Evolutionary conservation across 345 rosid species (phyloP).

Genomic region (Zanthoxylum bungeanum): DNA sequence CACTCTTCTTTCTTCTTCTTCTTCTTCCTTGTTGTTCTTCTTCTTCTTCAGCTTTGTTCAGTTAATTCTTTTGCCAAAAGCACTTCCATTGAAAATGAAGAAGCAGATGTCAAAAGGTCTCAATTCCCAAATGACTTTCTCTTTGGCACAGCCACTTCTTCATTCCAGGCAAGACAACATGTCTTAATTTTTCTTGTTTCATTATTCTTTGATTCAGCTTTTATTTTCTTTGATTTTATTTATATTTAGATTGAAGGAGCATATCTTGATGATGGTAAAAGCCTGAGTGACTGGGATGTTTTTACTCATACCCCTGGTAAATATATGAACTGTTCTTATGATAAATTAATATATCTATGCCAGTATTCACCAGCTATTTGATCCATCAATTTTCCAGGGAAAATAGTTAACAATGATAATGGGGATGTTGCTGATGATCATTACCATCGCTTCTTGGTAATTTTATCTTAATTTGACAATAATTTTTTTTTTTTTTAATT

Average conservation of each 20-base stretch:
- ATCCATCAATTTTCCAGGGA: conserved; percentile 11
- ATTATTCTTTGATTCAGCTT: neutral
- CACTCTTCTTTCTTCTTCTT: neutral
- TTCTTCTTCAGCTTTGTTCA: neutral
- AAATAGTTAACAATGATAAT: conserved; percentile 11
- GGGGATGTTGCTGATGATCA: conserved; percentile 33
- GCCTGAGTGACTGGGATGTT: conserved; percentile 54
- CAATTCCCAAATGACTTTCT: conserved; percentile 24
- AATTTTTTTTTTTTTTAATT: neutral
- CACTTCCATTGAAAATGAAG: neutral
- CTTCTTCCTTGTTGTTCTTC: no score
- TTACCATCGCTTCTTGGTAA: conserved; percentile 28
- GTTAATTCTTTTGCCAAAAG: neutral
- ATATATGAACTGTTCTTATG: no score
- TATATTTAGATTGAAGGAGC: conserved; percentile 54
- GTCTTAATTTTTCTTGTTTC: neutral
- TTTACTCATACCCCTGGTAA: conserved; percentile 41
- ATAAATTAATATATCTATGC: no score
- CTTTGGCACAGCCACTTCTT: conserved; percentile 24
- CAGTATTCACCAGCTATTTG: neutral
- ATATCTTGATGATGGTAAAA: conserved; percentile 42
- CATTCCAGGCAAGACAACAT: conserved; percentile 17
- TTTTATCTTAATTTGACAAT: neutral
- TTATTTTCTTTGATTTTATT: neutral
- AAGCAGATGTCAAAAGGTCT: conserved; percentile 15